Conservation (phyloP, 257 asterid genomes). For the Petunia axillaris region DNA sequence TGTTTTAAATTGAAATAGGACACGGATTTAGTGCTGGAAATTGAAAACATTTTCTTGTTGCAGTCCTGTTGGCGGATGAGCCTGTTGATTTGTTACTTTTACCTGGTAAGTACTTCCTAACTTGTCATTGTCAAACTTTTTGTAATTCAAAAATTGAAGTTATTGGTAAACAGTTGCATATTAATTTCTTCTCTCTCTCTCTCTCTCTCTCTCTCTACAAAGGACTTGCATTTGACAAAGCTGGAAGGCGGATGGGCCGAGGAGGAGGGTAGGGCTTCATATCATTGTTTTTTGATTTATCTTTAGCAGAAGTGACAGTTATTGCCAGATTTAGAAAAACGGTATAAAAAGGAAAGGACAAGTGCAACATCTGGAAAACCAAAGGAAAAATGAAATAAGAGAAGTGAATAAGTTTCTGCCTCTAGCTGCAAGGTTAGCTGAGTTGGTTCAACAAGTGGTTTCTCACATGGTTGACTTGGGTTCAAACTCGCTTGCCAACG, state of each 20-base stretch:
- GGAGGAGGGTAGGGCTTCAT: conserved; percentile 85
- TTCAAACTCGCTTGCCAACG: no score
- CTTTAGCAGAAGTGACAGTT: neutral
- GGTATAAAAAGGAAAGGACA: neutral
- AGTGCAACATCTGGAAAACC: neutral
- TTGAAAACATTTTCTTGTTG: conserved; percentile 26
- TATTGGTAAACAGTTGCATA: conserved; percentile 8
- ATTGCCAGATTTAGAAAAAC: neutral
- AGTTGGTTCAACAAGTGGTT: no score
- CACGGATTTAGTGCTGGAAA: neutral
- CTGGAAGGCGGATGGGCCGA: conserved; percentile 90
- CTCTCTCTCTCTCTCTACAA: neutral
- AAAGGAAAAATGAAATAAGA: neutral
- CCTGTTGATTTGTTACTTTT: conserved; percentile 84
- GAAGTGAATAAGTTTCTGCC: neutral
- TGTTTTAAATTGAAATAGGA: neutral
- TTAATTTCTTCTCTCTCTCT: neutral
- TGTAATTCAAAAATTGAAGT: conserved; percentile 8
- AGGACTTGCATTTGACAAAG: conserved; percentile 93
- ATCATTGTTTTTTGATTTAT: neutral
- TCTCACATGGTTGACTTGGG: no score
- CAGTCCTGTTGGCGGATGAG: conserved; percentile 85
- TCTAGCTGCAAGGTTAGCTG: no score
- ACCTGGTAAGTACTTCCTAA: conserved; percentile 63
- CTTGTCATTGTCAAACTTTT: conserved; percentile 31